Evolutionary conservation across 371 early-diverging fungal genomes (phyloP).

Genomic region (Saksenaea oblongispora): DNA sequence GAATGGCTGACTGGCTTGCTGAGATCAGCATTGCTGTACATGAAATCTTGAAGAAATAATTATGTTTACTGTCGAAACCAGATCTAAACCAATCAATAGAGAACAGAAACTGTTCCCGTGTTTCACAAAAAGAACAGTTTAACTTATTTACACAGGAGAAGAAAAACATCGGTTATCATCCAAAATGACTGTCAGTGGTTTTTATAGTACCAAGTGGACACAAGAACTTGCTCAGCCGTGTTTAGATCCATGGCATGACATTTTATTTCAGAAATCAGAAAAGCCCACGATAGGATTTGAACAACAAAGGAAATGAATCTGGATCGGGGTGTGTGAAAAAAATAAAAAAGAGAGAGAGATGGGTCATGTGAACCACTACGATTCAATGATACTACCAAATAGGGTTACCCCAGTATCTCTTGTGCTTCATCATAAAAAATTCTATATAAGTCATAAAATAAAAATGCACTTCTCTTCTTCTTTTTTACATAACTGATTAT

Average conservation of each 20-base stretch:
- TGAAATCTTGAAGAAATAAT: too few species aligned
- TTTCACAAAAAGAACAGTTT: not conserved
- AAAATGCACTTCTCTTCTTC: not conserved
- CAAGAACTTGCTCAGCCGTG: too few species aligned
- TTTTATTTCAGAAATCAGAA: not conserved
- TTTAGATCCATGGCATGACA: not conserved
- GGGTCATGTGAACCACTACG: not conserved
- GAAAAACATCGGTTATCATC: not conserved
- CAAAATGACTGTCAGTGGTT: not conserved
- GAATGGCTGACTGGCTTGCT: not conserved
- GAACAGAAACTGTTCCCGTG: not conserved
- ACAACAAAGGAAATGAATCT: not conserved
- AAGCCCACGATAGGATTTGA: not conserved
- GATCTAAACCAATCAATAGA: not conserved
- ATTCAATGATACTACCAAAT: not conserved
- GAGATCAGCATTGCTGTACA: not conserved
- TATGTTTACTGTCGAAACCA: too few species aligned
- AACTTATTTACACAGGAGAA: not conserved
- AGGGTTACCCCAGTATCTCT: not conserved
- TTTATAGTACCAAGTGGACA: too few species aligned
- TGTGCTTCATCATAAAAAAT: not conserved
- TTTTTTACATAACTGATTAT: not conserved
- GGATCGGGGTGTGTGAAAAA: constrained; percentile 7
- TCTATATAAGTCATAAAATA: not conserved
- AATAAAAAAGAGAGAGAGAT: not conserved